Conservation (phyloP, 805 yeast genomes). For the Cyberlindnera lachancei region DNA sequence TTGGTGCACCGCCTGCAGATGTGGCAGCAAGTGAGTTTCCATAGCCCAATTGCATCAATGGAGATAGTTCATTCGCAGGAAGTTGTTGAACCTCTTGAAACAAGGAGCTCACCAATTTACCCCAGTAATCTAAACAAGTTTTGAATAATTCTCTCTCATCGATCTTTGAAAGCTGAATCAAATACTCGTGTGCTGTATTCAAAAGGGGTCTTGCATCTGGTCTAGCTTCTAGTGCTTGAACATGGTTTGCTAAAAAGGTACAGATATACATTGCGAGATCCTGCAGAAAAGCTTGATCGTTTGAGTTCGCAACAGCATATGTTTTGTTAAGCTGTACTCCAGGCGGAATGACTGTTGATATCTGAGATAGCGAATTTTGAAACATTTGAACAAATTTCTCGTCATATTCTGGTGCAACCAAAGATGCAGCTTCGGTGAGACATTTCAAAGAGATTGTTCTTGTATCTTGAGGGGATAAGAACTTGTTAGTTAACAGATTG, state of each 20-base stretch:
- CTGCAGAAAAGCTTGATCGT: constrained; percentile 90
- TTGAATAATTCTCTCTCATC: constrained; percentile 96
- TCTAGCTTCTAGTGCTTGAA: constrained; percentile 51
- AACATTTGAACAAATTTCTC: constrained; percentile 63
- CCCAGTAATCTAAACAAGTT: constrained; percentile 94
- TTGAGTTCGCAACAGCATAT: constrained; percentile 67
- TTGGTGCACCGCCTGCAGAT: constrained; percentile 73
- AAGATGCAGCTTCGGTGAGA: constrained; percentile 79
- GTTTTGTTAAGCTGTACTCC: constrained; percentile 62
- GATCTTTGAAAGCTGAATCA: constrained; percentile 78
- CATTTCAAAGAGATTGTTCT: constrained; percentile 85
- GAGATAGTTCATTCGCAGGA: constrained; percentile 66
- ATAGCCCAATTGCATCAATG: constrained; percentile 62
- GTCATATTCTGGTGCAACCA: constrained; percentile 48
- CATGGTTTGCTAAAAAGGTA: constrained; percentile 74
- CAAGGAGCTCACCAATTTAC: constrained; percentile 71
- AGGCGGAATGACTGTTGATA: constrained; percentile 62
- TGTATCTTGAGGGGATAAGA: constrained; percentile 69
- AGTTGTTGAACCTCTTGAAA: constrained; percentile 80
- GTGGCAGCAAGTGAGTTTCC: constrained; percentile 28
- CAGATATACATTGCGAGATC: constrained; percentile 91
- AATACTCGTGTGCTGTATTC: constrained; percentile 67
- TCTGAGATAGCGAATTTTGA: constrained; percentile 62
- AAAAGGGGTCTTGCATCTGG: constrained; percentile 50
- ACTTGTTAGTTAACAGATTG: constrained; percentile 64